Evolutionary conservation across 2,329 filamentous ascomycete species (phyloP).

Genomic region (Fusarium scirpi): DNA sequence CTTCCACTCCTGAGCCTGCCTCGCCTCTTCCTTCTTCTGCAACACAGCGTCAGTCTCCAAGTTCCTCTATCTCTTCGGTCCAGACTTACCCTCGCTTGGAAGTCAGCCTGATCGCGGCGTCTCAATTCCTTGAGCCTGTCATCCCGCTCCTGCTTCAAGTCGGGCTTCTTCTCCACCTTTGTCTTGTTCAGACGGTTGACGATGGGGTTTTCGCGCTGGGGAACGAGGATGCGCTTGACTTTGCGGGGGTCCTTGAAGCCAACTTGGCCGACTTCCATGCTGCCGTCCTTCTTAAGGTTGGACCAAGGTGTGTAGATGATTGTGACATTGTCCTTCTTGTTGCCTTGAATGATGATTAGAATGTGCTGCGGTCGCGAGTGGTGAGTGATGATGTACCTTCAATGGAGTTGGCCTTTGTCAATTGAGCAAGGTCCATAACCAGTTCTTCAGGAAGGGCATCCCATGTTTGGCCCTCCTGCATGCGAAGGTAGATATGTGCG

Average conservation of each 20-base stretch:
- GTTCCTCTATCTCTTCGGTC: accelerated
- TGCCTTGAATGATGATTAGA: slow-evolving; percentile 67
- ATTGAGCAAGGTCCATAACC: slow-evolving; percentile 89
- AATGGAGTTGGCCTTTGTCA: slow-evolving; percentile 99
- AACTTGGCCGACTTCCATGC: slow-evolving; percentile 95
- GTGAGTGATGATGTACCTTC: slow-evolving; percentile 70
- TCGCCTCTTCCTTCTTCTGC: slow-evolving; percentile 81
- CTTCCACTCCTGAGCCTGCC: slow-evolving; percentile 81
- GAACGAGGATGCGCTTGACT: slow-evolving; percentile 83
- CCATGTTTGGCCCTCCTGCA: slow-evolving; percentile 84
- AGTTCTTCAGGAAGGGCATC: slow-evolving; percentile 81
- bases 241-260: slow-evolving; percentile 90
- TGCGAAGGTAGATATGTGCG: slow-evolving; percentile 93
- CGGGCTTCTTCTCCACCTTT: slow-evolving; percentile 86
- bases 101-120: slow-evolving; percentile 74
- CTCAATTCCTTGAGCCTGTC: slow-evolving; percentile 78
- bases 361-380: not conserved
- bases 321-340: slow-evolving; percentile 98
- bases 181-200: slow-evolving; percentile 99
- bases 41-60: not conserved
- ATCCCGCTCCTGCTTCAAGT: slow-evolving; percentile 85
- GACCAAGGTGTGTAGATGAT: slow-evolving; percentile 98
- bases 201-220: slow-evolving; percentile 85
- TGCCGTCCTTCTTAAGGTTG: slow-evolving; percentile 94
- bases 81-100: slow-evolving; percentile 69